A percentile compares a stretch with the other conserved stretches of the same genome.
Conservation (phyloP, 2,329 filamentous ascomycete genomes). For the Helicocarpus griseus region DNA sequence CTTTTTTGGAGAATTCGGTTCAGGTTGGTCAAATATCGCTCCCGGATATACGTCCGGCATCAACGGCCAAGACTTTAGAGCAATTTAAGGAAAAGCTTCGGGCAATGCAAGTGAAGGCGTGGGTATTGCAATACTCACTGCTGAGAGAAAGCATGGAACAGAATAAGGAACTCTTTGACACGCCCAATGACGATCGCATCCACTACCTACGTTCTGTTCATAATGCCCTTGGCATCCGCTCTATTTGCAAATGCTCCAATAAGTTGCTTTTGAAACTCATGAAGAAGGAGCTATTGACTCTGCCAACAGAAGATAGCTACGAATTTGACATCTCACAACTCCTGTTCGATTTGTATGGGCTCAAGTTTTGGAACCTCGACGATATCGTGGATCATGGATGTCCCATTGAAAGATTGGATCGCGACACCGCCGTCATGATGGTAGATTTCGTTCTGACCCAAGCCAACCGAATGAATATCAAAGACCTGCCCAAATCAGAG, state of each 20-base stretch:
- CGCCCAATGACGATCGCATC: slow-evolving; percentile 61
- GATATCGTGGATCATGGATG: slow-evolving; percentile 73
- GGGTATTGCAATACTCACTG: slow-evolving; percentile 78
- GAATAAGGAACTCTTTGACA: slow-evolving; percentile 53
- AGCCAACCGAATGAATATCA: slow-evolving; percentile 74
- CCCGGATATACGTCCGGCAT: slow-evolving; percentile 46
- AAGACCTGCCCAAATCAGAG: slow-evolving; percentile 84
- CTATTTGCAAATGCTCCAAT: slow-evolving; percentile 74
- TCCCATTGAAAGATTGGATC: slow-evolving; percentile 65
- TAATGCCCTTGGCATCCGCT: slow-evolving; percentile 70
- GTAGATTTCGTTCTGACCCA: slow-evolving; percentile 76
- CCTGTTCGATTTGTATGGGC: slow-evolving; percentile 70
- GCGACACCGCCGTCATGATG: slow-evolving; percentile 67
- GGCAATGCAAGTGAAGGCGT: slow-evolving; percentile 78
- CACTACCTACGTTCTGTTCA: slow-evolving; percentile 75
- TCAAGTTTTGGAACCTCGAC: slow-evolving; percentile 63
- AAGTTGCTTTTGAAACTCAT: slow-evolving; percentile 84
- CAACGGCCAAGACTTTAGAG: slow-evolving; percentile 31
- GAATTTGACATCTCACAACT: slow-evolving; percentile 82
- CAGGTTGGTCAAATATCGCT: slow-evolving; percentile 61
- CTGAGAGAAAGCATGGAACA: slow-evolving; percentile 66
- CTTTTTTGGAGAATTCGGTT: slow-evolving; percentile 78
- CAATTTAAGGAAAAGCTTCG: slow-evolving; percentile 60
- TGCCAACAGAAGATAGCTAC: slow-evolving; percentile 68
- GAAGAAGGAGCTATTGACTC: slow-evolving; percentile 70